Evolutionary conservation across 2,329 filamentous ascomycete species (phyloP).

Genomic region (Pseudocercospora musae): DNA sequence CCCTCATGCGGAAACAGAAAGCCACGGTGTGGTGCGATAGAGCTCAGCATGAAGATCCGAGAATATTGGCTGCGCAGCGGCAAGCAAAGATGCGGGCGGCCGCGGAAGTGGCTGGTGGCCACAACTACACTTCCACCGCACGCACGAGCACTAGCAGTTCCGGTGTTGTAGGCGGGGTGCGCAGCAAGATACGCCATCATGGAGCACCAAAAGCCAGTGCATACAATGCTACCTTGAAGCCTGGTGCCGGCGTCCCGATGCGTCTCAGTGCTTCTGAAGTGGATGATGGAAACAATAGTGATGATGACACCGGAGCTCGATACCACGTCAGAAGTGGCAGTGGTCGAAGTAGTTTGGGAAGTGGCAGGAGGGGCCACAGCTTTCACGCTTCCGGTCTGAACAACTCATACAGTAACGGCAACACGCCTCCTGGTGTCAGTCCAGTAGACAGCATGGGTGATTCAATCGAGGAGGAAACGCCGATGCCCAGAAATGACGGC

Average conservation of each 20-base stretch:
- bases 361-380: constrained; percentile 42
- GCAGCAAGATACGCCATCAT: constrained; percentile 85
- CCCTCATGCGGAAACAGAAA: constrained; percentile 93
- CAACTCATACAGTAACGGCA: constrained; percentile 47
- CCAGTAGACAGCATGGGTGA: constrained; percentile 41
- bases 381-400: constrained; percentile 15
- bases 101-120: constrained; percentile 72
- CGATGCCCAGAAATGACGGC: constrained; percentile 39
- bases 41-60: constrained; percentile 85
- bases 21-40: constrained; percentile 98
- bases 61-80: constrained; percentile 75
- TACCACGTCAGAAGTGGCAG: constrained; percentile 70
- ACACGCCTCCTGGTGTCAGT: constrained; percentile 50
- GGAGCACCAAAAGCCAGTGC: constrained; percentile 74
- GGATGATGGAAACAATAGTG: constrained; percentile 73
- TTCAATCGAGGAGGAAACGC: constrained; percentile 45
- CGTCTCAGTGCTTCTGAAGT: constrained; percentile 94
- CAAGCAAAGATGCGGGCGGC: constrained; percentile 84
- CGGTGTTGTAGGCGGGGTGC: constrained; percentile 52
- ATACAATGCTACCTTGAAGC: constrained; percentile 72
- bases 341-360: constrained; percentile 62
- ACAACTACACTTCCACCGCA: constrained; percentile 31
- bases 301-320: constrained; percentile 58
- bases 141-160: constrained; percentile 35
- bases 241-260: constrained; percentile 80